Percentiles rank a stretch among this genome's conserved stretches.
phyloP scores from a whole-genome alignment of 78 protist genomes.

The Polysphondylium violaceum region DNA sequence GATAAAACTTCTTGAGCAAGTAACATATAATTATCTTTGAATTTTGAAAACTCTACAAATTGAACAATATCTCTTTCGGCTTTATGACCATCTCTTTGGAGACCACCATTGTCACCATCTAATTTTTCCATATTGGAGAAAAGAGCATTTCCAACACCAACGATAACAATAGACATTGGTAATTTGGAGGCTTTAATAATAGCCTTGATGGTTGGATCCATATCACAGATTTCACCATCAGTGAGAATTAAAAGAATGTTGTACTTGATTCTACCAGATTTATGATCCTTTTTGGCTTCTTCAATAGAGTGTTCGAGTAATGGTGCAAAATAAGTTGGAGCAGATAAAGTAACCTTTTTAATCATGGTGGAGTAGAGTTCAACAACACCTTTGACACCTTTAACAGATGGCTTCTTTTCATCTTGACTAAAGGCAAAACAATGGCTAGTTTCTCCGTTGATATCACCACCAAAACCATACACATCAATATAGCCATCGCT shows the following conservation, averaged over 20 bases:
- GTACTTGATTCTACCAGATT: no score
- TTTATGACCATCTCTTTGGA: neutral
- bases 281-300: neutral
- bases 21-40: no score
- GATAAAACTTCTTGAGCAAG: slow-evolving; percentile 59
- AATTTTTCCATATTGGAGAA: slow-evolving; percentile 82
- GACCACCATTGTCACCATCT: slow-evolving; percentile 86
- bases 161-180: slow-evolving; percentile 79
- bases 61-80: slow-evolving; percentile 91
- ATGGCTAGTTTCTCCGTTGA: slow-evolving; percentile 14
- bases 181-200: slow-evolving; percentile 50
- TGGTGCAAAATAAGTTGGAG: slow-evolving; percentile 77
- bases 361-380: slow-evolving; percentile 35
- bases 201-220: slow-evolving; percentile 4
- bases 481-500: slow-evolving; percentile 35
- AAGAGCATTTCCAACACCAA: slow-evolving; percentile 90
- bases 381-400: slow-evolving; percentile 24
- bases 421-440: slow-evolving; percentile 38
- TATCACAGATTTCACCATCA: slow-evolving; percentile 20
- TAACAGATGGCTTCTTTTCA: neutral
- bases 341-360: slow-evolving; percentile 1
- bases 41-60: slow-evolving; percentile 65
- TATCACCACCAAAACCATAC: slow-evolving; percentile 89
- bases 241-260: neutral
- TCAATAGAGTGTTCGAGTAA: slow-evolving; percentile 21